Evolutionary conservation across 2,329 filamentous ascomycete species (phyloP), one percentile per base, ranked within the genome.

Genomic region (Botrytis byssoidea): DNA sequence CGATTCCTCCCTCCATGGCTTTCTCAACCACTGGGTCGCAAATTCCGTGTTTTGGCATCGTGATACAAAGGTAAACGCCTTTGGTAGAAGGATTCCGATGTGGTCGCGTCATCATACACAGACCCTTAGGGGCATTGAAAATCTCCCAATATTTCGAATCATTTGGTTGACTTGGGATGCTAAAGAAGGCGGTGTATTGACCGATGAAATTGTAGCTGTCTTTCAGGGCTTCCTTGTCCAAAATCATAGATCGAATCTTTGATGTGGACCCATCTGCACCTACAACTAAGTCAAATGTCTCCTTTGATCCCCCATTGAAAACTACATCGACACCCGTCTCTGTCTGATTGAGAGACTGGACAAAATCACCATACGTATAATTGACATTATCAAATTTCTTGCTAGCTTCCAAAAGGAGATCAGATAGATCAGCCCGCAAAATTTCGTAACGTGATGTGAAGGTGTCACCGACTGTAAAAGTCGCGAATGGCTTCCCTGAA

Each of bases 201-300:
- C 70, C 70, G 8, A 72, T 29, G 73, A 70, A 76, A 75, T 84
- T 83, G 12, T 79, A 76, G 0, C 82, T 78, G 1, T 76, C 22
- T 59, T 70, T 48, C 40, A 85, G 79, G 73, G 85, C 77, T 68
- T 85, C 82, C 65, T 82, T 81, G 14, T 79, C 81, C 16, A 86
- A 79, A 22, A 83, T 84, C 14, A 86, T 81, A 3, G 84, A 83
- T 63, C 86, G 81, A 40, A 85, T 87, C 59, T 83, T 80, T 4
- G 86, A 87, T 2, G 82, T 84, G 18, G 84, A 79, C 2, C 86
- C 86, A 74, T 87, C 86, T 72, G 83, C 84, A 35, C 84, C 85
- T 20, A 87, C 83, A 25, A 88, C 83, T 4, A 88, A 82, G 72
- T 87, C 85, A 74, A 81, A 87, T n/a, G 82, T 77, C 6, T 81